phyloP scores from a whole-genome alignment of 495 filamentous ascomycete genomes.

The Entonaema liquescens region DNA sequence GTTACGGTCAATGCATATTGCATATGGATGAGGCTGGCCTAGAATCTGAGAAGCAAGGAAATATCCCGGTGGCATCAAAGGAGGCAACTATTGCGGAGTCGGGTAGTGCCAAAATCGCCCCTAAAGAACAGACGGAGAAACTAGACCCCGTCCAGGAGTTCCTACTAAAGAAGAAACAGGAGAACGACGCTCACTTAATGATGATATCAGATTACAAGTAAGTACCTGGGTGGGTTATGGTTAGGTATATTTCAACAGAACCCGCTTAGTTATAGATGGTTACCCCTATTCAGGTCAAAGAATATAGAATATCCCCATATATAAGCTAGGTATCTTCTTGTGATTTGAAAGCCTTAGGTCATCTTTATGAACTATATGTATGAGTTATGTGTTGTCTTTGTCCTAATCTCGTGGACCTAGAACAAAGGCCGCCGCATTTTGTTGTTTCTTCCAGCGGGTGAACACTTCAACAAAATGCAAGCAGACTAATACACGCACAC shows the following conservation, averaged over 20 bases:
- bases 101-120: not conserved
- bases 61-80: not conserved
- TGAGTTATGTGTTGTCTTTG: too few relatives aligned
- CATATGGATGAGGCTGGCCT: conserved; percentile 27
- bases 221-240: not conserved
- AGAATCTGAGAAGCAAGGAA: not conserved
- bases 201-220: conserved; percentile 21
- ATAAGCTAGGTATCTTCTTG: not conserved
- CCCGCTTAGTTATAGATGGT: not conserved
- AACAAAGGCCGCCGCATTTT: not conserved
- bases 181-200: conserved; percentile 34
- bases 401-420: not conserved
- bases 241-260: not conserved
- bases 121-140: not conserved
- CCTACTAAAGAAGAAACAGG: conserved; percentile 27
- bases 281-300: not conserved
- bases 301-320: not conserved
- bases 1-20: conserved; percentile 8
- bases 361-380: not conserved
- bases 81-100: not conserved
- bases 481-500: not conserved
- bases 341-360: not conserved
- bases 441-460: not conserved
- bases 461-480: not conserved
- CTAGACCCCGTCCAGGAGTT: conserved; percentile 17